These are phyloP conservation scores for Sanghuangporus sanghuang DNA, from an alignment of 1,284 basidiomycete genomes.

Conservation along the genomic window DNA sequence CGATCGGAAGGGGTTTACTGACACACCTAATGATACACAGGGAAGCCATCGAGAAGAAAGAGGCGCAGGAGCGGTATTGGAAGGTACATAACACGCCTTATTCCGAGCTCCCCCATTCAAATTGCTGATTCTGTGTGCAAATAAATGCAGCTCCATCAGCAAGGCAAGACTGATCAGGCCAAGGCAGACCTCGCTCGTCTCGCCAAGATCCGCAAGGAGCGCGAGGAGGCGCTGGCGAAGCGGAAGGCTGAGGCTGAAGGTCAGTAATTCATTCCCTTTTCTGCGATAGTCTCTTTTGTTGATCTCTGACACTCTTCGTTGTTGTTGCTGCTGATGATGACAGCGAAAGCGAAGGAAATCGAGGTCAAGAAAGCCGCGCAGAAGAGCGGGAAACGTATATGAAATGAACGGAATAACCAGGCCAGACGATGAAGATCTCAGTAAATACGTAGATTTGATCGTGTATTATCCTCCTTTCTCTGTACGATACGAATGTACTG, in stretches of 20 bases:
- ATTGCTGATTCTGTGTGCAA: constrained; percentile 1
- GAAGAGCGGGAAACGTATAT: constrained; percentile 27
- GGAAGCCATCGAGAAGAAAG: constrained; percentile 86
- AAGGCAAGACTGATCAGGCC: constrained; percentile 86
- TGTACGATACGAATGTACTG: neutral
- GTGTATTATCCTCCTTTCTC: too few species aligned
- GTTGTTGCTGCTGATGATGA: neutral
- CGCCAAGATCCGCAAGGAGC: constrained; percentile 79
- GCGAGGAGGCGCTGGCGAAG: constrained; percentile 81
- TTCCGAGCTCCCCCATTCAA: neutral
- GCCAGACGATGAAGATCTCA: neutral
- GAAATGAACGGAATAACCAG: neutral
- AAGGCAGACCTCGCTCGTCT: constrained; percentile 83
- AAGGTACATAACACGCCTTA: constrained; percentile 45
- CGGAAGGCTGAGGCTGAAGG: constrained; percentile 83
- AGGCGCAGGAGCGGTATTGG: constrained; percentile 81
- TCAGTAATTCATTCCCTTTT: constrained; percentile 26
- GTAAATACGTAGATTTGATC: neutral
- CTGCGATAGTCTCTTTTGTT: too few species aligned
- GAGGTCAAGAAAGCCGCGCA: constrained; percentile 34
- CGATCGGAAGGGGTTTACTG: neutral
- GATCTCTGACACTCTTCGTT: neutral
- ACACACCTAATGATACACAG: constrained; percentile 34
- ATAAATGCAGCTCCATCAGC: constrained; percentile 50
- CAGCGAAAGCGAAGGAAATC: constrained; percentile 41